phyloP scores from a whole-genome alignment of 805 yeast genomes.

The Yarrowia bubula region DNA sequence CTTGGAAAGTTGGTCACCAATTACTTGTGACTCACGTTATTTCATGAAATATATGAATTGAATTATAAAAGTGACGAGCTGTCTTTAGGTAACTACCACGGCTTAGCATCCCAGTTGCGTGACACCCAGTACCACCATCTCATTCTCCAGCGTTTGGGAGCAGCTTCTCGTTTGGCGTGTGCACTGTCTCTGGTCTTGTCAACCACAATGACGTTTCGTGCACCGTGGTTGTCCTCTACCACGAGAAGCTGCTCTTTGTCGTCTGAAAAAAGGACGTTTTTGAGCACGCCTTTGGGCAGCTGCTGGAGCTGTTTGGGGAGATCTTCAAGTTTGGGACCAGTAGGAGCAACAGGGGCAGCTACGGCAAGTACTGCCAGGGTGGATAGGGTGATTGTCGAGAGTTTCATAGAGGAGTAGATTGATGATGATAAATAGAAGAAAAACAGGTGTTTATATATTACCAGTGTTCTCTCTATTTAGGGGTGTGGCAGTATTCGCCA shows the following conservation, averaged over 20 bases:
- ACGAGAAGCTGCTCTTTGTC: neutral
- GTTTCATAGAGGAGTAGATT: neutral
- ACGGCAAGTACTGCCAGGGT: neutral
- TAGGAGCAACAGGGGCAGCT: neutral
- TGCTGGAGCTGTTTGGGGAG: conserved; percentile 5
- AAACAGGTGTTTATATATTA: neutral
- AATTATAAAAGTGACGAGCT: too few relatives aligned
- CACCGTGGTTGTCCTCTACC: neutral
- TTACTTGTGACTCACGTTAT: too few relatives aligned
- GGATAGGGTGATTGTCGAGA: neutral
- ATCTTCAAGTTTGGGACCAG: neutral
- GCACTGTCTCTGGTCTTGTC: neutral
- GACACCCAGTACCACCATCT: conserved; percentile 9
- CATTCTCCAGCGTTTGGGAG: conserved; percentile 2
- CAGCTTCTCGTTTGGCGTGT: conserved; percentile 6
- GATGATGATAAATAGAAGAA: neutral
- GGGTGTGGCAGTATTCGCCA: neutral
- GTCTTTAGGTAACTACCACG: too few relatives aligned
- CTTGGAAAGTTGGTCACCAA: too few relatives aligned
- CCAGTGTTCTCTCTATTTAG: neutral
- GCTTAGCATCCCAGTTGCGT: too few relatives aligned
- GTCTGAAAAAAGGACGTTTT: neutral
- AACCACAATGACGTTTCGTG: neutral
- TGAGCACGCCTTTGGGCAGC: conserved; percentile 3
- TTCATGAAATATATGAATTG: too few relatives aligned